Evolutionary conservation across 129 eudicot genomes (phyloP).

Genomic region (Saussurea involucrata): DNA sequence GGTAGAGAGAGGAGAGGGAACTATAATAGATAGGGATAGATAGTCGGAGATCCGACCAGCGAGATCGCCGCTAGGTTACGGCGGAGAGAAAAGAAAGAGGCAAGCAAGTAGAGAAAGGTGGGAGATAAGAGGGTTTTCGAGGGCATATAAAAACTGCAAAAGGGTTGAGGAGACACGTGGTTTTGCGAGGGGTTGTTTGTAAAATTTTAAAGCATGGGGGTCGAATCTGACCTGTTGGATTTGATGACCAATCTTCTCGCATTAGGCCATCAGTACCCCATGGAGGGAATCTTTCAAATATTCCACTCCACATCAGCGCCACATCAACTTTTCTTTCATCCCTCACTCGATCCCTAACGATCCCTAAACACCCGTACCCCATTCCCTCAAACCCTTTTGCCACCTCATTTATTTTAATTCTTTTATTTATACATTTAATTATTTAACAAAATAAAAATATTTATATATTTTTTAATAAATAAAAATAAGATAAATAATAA

Average conservation of each 20-base stretch:
- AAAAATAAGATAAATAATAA: no score
- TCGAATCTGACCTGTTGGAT: background rate
- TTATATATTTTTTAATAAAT: no score
- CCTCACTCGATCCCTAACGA: no score
- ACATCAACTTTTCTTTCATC: no score
- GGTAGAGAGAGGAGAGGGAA: conserved; percentile 61
- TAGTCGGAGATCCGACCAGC: conserved; percentile 60
- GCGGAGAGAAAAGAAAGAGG: background rate
- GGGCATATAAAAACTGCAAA: conserved; percentile 17
- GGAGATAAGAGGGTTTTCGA: conserved; percentile 13
- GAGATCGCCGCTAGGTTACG: conserved; percentile 34
- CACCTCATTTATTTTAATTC: no score
- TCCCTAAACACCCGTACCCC: no score
- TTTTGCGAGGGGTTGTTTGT: background rate
- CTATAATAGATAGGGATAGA: conserved; percentile 39
- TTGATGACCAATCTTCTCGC: background rate
- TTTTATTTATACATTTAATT: no score
- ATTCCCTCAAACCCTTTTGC: no score
- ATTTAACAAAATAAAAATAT: no score
- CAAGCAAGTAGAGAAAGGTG: conserved; percentile 6
- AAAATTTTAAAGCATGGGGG: background rate
- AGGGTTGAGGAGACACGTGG: conserved; percentile 9
- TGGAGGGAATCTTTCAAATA: no score
- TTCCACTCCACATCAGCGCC: no score
- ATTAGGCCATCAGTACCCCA: no score